Evolutionary conservation across 305 asterid species (phyloP).

Genomic region (Fraxinus latifolia): DNA sequence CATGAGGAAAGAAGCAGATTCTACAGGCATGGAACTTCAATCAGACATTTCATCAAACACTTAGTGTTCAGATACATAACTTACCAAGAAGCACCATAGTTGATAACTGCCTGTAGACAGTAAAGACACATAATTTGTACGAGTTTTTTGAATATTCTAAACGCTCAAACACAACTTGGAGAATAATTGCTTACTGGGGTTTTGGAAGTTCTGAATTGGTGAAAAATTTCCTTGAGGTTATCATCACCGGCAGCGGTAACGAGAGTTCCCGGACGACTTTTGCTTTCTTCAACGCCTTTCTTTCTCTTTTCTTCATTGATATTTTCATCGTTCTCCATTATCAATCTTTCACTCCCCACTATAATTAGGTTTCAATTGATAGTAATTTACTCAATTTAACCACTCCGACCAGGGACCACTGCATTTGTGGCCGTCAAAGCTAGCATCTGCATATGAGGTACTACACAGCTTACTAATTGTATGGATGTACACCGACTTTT

Average conservation of each 20-base stretch:
- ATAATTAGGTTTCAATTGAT: neutral
- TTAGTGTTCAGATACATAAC: constrained; percentile 13
- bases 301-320: constrained; percentile 18
- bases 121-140: neutral
- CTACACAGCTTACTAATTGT: neutral
- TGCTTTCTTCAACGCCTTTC: constrained; percentile 10
- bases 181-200: constrained; percentile 39
- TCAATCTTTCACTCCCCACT: neutral
- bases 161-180: neutral
- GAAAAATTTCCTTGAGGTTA: constrained; percentile 54
- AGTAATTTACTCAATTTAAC: neutral
- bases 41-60: constrained; percentile 39
- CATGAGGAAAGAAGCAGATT: neutral
- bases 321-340: constrained; percentile 13
- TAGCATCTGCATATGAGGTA: neutral
- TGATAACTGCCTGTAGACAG: constrained; percentile 60
- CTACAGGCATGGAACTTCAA: neutral
- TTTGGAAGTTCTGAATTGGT: constrained; percentile 57
- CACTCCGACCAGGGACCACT: neutral
- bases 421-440: neutral
- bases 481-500: neutral
- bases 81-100: constrained; percentile 85
- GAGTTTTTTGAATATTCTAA: neutral
- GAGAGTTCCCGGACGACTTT: constrained; percentile 24
- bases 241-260: constrained; percentile 54